A percentile compares a stretch with the other conserved stretches of the same genome.
Evolutionary conservation across 2,329 filamentous ascomycete species (phyloP).

Genomic region (Colletotrichum liriopes): DNA sequence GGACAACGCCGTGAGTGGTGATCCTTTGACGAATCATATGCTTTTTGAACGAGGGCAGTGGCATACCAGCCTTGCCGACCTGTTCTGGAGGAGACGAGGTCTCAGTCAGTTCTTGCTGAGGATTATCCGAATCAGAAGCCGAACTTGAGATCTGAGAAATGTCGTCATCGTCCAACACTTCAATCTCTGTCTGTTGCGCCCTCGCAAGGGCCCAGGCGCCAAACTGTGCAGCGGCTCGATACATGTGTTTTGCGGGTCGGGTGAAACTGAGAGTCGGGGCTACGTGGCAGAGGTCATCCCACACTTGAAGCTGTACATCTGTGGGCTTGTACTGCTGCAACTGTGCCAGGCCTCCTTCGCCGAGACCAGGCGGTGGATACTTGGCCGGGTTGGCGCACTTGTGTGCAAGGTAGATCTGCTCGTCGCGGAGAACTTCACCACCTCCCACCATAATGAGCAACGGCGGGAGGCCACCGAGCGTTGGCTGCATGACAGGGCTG

Average conservation of each 20-base stretch:
- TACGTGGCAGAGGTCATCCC: constrained; percentile 96
- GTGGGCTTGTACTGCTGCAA: constrained; percentile 84
- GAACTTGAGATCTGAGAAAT: constrained; percentile 82
- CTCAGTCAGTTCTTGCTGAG: constrained; percentile 46
- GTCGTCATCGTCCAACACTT: constrained; percentile 84
- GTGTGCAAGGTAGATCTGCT: constrained; percentile 95
- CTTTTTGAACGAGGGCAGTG: constrained; percentile 82
- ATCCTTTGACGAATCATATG: constrained; percentile 96
- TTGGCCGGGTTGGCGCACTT: constrained; percentile 88
- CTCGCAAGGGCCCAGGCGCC: constrained; percentile 90
- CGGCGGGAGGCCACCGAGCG: constrained; percentile 90
- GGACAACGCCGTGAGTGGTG: constrained; percentile 82
- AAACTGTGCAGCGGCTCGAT: constrained; percentile 91
- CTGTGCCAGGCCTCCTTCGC: constrained; percentile 72
- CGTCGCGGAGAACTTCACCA: constrained; percentile 90
- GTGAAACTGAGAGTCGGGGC: constrained; percentile 96
- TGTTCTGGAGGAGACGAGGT: constrained; percentile 48
- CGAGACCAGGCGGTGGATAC: constrained; percentile 80
- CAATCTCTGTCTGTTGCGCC: constrained; percentile 84
- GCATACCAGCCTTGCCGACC: constrained; percentile 91
- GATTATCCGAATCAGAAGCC: constrained; percentile 56
- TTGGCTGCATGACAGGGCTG: constrained; percentile 89
- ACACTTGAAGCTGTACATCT: constrained; percentile 93
- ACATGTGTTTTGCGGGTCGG: constrained; percentile 97
- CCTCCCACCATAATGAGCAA: constrained; percentile 90